Evolutionary conservation across 495 filamentous ascomycete genomes (phyloP).

Genomic region (Astrocystis sublimbata): DNA sequence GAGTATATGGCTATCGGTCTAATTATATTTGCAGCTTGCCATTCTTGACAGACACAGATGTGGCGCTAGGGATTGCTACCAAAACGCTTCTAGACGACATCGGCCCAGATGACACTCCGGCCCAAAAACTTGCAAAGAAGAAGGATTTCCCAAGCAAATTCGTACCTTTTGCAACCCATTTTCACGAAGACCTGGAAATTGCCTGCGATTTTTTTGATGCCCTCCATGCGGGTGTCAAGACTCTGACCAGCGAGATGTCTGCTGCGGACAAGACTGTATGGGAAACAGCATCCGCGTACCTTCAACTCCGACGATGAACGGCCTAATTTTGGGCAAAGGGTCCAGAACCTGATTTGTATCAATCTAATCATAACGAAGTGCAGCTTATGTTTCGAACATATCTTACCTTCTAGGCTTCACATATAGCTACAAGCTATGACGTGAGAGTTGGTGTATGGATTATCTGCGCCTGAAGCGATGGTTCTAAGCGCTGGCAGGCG

Average conservation of each 20-base stretch:
- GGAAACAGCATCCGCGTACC: slow-evolving; percentile 66
- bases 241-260: slow-evolving; percentile 59
- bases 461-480: neutral
- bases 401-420: neutral
- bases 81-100: slow-evolving; percentile 90
- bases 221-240: slow-evolving; percentile 69
- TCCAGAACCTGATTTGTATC: neutral
- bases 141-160: slow-evolving; percentile 61
- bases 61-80: slow-evolving; percentile 83
- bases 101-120: slow-evolving; percentile 59
- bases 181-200: slow-evolving; percentile 73
- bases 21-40: slow-evolving; percentile 64
- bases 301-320: slow-evolving; percentile 39
- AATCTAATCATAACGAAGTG: neutral
- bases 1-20: slow-evolving; percentile 21
- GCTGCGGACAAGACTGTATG: slow-evolving; percentile 59
- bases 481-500: neutral
- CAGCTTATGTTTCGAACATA: neutral
- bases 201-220: slow-evolving; percentile 85
- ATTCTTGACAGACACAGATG: slow-evolving; percentile 80
- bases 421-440: neutral
- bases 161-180: slow-evolving; percentile 72
- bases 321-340: slow-evolving; percentile 1
- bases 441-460: neutral
- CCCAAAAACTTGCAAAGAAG: slow-evolving; percentile 61